These are phyloP conservation scores for Vitis hybrid DNA, from an alignment of 177 flowering plant genomes.

Conservation along the genomic window DNA sequence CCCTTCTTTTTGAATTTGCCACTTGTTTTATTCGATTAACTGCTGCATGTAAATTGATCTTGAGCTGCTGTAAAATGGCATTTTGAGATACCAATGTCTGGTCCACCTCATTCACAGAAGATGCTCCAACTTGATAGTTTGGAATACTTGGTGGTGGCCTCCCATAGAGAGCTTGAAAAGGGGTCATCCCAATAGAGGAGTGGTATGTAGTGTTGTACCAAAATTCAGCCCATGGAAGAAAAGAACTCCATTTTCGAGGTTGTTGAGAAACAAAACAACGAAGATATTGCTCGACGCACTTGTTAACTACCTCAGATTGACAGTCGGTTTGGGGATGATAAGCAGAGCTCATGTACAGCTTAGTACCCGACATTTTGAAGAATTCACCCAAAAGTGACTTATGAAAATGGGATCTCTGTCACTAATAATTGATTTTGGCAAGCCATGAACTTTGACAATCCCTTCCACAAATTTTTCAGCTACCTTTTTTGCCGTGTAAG, in stretches of 20 bases:
- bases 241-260: background rate
- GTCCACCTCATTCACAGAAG: too few relatives aligned
- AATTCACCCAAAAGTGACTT: background rate
- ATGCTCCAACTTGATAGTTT: too few relatives aligned
- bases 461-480: background rate
- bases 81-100: too few relatives aligned
- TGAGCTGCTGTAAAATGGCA: too few relatives aligned
- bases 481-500: background rate
- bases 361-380: background rate
- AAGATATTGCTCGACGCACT: background rate
- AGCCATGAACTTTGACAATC: background rate
- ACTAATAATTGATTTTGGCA: background rate
- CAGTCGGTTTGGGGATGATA: background rate
- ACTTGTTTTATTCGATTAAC: too few relatives aligned
- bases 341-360: background rate
- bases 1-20: too few relatives aligned
- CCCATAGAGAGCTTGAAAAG: constrained; percentile 7
- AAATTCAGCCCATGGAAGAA: constrained; percentile 7
- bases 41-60: too few relatives aligned
- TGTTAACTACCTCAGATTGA: constrained; percentile 1
- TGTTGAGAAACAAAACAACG: background rate
- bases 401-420: background rate
- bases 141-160: background rate
- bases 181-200: constrained; percentile 1
- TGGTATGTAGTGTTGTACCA: constrained; percentile 17